Conservation (phyloP, 345 rosid genomes). For the Salix suchowensis region DNA sequence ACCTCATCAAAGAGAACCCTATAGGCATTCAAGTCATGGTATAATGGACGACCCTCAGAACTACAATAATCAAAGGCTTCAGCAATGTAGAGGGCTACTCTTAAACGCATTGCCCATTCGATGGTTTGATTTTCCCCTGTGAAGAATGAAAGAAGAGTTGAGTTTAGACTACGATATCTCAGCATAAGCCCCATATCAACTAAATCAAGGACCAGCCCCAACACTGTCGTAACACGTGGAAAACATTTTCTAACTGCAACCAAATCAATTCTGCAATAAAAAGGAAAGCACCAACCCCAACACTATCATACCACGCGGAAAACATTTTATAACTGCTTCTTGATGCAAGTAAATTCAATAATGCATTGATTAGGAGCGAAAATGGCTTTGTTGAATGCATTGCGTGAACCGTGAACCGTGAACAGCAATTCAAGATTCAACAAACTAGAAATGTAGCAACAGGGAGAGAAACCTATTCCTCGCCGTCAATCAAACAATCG, state of each 20-base stretch:
- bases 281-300: background rate
- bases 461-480: background rate
- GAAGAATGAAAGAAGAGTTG: conserved; percentile 15
- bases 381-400: background rate
- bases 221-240: background rate
- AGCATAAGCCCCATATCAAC: background rate
- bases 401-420: background rate
- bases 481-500: background rate
- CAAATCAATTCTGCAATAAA: background rate
- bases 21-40: conserved; percentile 95
- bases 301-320: background rate
- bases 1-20: conserved; percentile 99
- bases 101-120: conserved; percentile 91
- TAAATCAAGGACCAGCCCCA: background rate
- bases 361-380: conserved; percentile 1
- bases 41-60: conserved; percentile 68
- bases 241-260: background rate
- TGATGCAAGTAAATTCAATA: background rate
- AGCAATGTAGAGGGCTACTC: conserved; percentile 84
- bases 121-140: conserved; percentile 96
- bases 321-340: background rate
- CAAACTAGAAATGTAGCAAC: background rate
- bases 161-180: conserved; percentile 4
- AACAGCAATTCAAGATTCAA: conserved; percentile 4
- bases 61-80: conserved; percentile 92